These are phyloP conservation scores for Dothiorella sarmentorum DNA, from an alignment of 2,329 filamentous ascomycete genomes.

Conservation along the genomic window DNA sequence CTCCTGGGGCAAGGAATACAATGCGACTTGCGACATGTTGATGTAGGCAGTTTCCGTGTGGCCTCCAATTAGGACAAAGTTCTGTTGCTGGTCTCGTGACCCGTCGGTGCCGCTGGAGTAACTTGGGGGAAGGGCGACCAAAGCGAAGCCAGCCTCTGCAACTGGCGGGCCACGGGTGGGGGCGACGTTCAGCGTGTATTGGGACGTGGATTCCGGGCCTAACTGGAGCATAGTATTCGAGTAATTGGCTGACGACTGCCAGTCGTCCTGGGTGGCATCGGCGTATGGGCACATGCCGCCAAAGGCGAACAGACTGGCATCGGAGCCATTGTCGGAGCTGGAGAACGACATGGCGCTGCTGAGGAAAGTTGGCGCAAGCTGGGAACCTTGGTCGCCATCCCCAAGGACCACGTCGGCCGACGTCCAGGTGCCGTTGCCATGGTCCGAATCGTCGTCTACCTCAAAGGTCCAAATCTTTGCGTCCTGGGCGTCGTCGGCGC, in stretches of 20 bases:
- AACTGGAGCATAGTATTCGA: constrained; percentile 74
- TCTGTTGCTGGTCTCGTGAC: constrained; percentile 66
- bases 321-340: constrained; percentile 51
- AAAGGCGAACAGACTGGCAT: constrained; percentile 67
- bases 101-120: constrained; percentile 63
- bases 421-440: constrained; percentile 56
- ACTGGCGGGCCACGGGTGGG: constrained; percentile 62
- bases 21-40: constrained; percentile 87
- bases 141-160: constrained; percentile 80
- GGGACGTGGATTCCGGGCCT: constrained; percentile 37
- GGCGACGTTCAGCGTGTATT: constrained; percentile 47
- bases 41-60: constrained; percentile 82
- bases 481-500: constrained; percentile 51
- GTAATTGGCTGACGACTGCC: constrained; percentile 71
- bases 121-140: constrained; percentile 70
- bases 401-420: constrained; percentile 39
- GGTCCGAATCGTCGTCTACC: constrained; percentile 41
- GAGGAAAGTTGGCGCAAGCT: constrained; percentile 55
- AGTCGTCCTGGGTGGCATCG: constrained; percentile 43
- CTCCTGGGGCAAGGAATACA: constrained; percentile 83
- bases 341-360: constrained; percentile 66
- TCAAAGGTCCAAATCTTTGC: constrained; percentile 67
- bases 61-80: constrained; percentile 79
- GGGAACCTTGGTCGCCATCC: constrained; percentile 33
- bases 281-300: constrained; percentile 79